Evolutionary conservation across 306 rosid species (phyloP), one percentile per base, ranked within the genome.

Genomic region (Prunus davidiana): DNA sequence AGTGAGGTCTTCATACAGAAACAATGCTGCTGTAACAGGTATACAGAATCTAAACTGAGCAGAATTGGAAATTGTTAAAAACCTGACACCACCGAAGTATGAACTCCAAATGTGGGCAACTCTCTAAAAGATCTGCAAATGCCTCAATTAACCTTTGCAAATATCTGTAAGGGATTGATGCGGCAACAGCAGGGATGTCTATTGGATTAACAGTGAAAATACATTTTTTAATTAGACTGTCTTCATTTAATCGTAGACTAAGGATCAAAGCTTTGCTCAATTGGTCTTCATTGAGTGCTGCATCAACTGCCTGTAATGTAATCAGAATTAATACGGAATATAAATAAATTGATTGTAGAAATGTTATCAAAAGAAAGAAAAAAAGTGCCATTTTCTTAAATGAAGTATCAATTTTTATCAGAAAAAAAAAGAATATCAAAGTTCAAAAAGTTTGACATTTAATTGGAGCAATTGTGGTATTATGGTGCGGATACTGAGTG

Each of bases 81-180:
- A 66, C 99, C 96, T 89, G 97, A 88, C 82, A 84, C 98, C 98
- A 96, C 72, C 87, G 76, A 49, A 96, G 96, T 57, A 92, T 80
- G 80, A 92, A 96, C 88, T 96, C 99, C 82, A 96, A 73, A 86
- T 96, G 99, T 1, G 91, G 97, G 71, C 93, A 86, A 54, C 82
- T 86, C 86, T 96, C 98, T 56, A 96, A 75, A 49, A 92, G 92
- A 80, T 91, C 91, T 19, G 97, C 97, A 65, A 92, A 84, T 66
- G 95, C 96, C 64, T 90, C 93, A 8, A 92, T 82, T 81, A 95
- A 79, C 58, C 97, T 91, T 83, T 89, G 93, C 83, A 92, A 79
- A 84, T 95, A 91, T 79, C 84, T 84, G 43, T 49, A 76, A 47
- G 99, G 97, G 73, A 89, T 83, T 62, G 96, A 87, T 60, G 88